Base-by-base conservation (phyloP, 768 basidiomycete genomes). In the Mycena haematopus region DNA sequence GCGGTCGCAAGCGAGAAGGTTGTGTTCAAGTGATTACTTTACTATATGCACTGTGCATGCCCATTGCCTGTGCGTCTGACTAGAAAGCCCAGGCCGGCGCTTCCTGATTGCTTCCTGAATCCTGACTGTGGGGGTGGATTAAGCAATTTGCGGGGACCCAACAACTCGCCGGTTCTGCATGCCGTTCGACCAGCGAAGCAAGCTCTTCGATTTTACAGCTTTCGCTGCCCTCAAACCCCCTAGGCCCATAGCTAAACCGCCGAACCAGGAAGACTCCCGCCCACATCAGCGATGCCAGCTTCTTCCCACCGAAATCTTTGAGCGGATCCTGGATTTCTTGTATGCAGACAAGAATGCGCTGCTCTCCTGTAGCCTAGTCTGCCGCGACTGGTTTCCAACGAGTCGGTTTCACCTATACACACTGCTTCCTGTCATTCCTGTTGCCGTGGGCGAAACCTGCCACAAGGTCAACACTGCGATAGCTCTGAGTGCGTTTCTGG, bases 321-420 rank as follows among this genome's bases (percentile, higher is more conserved):
- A 72, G 42, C 54, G 57, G n/a, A 65, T 68, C 33, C 52, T 72
- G 33, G 68, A 69, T 60, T 69, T 66, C 54, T 50, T 72, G 7
- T 56, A 60, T 46, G 38, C 55, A 25, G 65, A 67, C 47, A 63
- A 60, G 55, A 44, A 22, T 17, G 52, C 71, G 6, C 62, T 72
- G 31, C 24, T 62, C 13, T 47, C 65, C 9, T 70, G 68, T 56
- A 62, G 58, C 22, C 52, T 58, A 17, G 65, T 68, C 27, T 72
- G 60, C 27, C 55, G 51, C 42, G 46, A 60, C 25, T 69, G 68
- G 68, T 61, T 70, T 31, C 66, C 65, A 21, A 57, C 58, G 0
- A 62, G 66, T 25, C 68, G 68, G 21, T 66, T 63, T 35, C 62
- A 70, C 46, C 58, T 68, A 15, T 58, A 49, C 35, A 57, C 47